Conservation (phyloP, 2,329 filamentous ascomycete genomes). For the Thielaviopsis musarum region DNA sequence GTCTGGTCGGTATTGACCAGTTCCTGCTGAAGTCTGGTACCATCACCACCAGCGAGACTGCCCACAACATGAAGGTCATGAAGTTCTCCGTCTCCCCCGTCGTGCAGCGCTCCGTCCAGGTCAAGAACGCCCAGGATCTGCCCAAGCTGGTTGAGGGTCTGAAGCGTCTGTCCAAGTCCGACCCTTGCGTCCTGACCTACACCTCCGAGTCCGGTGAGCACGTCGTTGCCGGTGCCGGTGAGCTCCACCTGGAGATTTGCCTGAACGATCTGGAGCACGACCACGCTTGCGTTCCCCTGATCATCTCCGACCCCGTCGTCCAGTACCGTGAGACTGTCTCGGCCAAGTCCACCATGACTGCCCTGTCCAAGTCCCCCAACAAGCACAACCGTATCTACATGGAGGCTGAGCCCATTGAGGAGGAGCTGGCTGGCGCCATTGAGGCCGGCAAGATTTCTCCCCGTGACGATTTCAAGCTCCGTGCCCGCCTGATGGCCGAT, state of each 20-base stretch:
- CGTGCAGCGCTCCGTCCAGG: slow-evolving; percentile 94
- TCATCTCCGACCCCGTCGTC: slow-evolving; percentile 95
- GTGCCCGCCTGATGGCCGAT: slow-evolving; percentile 89
- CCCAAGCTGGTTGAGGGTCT: slow-evolving; percentile 99
- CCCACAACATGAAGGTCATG: slow-evolving; percentile 99
- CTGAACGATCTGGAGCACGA: slow-evolving; percentile 99
- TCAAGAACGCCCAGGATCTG: slow-evolving; percentile 99
- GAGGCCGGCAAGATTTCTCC: slow-evolving; percentile 82
- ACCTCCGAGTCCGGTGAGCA: slow-evolving; percentile 93
- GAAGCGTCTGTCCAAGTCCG: slow-evolving; percentile 99
- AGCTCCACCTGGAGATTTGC: slow-evolving; percentile 99
- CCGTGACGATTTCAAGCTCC: slow-evolving; percentile 97
- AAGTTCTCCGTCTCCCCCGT: slow-evolving; percentile 99
- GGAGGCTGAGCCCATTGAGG: slow-evolving; percentile 72
- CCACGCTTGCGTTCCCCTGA: slow-evolving; percentile 95
- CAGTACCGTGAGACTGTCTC: slow-evolving; percentile 94
- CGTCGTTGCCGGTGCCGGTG: slow-evolving; percentile 96
- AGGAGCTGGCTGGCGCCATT: slow-evolving; percentile 83
- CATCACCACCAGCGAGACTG: slow-evolving; percentile 88
- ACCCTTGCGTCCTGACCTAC: slow-evolving; percentile 87
- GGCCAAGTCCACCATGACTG: slow-evolving; percentile 76
- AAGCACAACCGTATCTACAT: slow-evolving; percentile 99
- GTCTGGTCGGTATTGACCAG: slow-evolving; percentile 98
- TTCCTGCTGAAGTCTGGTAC: slow-evolving; percentile 99
- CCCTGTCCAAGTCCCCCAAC: slow-evolving; percentile 98